Evolutionary conservation across 176 grass and related monocot species (phyloP).

Genomic region (Hordeum marinum): DNA sequence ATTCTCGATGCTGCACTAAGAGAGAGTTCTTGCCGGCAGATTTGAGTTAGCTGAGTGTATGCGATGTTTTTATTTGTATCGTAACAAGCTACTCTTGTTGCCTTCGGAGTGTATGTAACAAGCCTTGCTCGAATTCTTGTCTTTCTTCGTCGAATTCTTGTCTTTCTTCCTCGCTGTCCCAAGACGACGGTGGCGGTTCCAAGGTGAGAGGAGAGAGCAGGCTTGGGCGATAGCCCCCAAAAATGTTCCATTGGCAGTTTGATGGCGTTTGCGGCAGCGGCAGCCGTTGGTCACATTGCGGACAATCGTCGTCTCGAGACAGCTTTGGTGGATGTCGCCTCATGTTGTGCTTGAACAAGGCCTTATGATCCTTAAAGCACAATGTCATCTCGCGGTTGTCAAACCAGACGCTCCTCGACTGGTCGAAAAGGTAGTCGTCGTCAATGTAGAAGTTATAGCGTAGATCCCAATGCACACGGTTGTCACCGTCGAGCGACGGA

Average conservation of each 20-base stretch:
- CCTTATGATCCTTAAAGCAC: not conserved
- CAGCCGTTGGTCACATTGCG: not conserved
- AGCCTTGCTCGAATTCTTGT: too few species aligned
- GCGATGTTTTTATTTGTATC: not conserved
- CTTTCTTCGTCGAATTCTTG: not conserved
- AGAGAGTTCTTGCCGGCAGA: not conserved
- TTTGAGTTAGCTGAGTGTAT: not conserved
- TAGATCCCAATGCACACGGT: not conserved
- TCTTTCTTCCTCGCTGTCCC: not conserved
- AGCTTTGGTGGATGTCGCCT: not conserved
- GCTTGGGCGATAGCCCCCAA: not conserved
- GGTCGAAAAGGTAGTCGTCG: fast-evolving
- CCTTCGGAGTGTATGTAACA: not conserved
- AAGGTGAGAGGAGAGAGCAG: not conserved
- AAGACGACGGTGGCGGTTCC: not conserved
- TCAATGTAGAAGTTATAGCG: not conserved
- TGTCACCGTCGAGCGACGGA: not conserved
- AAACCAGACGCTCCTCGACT: not conserved
- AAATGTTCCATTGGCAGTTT: not conserved
- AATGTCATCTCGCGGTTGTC: not conserved
- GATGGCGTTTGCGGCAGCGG: not conserved
- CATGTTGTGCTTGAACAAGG: not conserved
- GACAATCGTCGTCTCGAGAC: not conserved
- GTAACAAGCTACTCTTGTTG: not conserved
- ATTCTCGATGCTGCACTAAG: not conserved